Percentiles rank a stretch among this genome's conserved stretches.
phyloP scores from a whole-genome alignment of 306 rosid species.

The Morella rubra region DNA sequence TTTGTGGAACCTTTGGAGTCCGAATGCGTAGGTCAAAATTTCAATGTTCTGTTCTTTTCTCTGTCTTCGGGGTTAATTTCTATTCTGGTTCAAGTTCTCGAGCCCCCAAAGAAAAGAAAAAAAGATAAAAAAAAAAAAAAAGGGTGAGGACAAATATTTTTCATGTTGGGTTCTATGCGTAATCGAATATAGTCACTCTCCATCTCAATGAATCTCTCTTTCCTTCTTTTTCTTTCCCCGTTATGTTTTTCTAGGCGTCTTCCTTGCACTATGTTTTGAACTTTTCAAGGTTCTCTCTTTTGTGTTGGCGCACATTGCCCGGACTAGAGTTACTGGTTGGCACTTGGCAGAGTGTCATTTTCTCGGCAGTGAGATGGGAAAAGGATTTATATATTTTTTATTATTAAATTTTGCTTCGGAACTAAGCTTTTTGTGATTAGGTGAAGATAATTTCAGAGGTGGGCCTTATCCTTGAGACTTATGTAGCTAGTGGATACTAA shows the following conservation, averaged over 20 bases:
- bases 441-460: constrained; percentile 16
- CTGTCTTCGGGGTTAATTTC: constrained; percentile 6
- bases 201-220: constrained; percentile 15
- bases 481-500: background rate
- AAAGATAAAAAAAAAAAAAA: background rate
- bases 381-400: background rate
- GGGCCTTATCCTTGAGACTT: constrained; percentile 7
- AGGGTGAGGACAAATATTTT: constrained; percentile 15
- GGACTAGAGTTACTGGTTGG: constrained; percentile 12
- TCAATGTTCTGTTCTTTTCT: background rate
- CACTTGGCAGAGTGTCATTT: constrained; percentile 27
- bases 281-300: background rate
- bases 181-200: constrained; percentile 35
- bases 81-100: constrained; percentile 26
- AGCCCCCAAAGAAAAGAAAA: constrained; percentile 6
- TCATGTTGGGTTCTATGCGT: constrained; percentile 22
- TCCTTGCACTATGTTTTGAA: background rate
- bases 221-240: background rate
- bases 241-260: background rate
- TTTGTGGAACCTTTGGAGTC: constrained; percentile 77
- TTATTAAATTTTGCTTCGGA: constrained; percentile 26
- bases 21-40: constrained; percentile 41
- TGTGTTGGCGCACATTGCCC: background rate
- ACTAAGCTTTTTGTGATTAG: constrained; percentile 30
- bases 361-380: constrained; percentile 11